Base-by-base conservation (phyloP, 2,329 filamentous ascomycete genomes). In the Claviceps pusilla region DNA sequence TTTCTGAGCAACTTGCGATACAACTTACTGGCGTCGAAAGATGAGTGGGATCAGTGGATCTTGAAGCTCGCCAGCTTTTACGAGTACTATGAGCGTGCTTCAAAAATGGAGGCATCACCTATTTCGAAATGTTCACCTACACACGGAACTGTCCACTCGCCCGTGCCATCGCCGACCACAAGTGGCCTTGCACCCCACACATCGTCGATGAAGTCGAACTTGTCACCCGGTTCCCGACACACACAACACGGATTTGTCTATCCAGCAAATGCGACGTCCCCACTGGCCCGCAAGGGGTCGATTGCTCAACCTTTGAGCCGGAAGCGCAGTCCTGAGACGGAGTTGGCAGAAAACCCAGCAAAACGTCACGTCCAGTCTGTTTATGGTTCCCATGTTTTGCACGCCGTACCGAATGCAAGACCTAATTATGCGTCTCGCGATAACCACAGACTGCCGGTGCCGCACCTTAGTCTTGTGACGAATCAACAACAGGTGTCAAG, bases 1-100 rank as follows among this genome's bases (percentile, higher is more conserved):
- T 98, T 98, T 63, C 75, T 98, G 58, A 96, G 91, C 74, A 97
- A 97, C 69, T 95, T 98, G 84, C 83, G 91, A 64, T 98, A 97
- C 70, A 89, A 88, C 62, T 75, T 98, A 7, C 83, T 91, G 65
- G 89, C 88, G 3, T 94, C 90, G 3, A 84, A 89, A 65, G 77
- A 82, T 53, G 81, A 95, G 66, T 98, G 93, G 93, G 77, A 82
- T 50, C 78, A 83, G 53, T 97, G 93, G 93, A 83, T 96, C 63
- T 73, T 76, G 57, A 89, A 89, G 67, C 75, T 97, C 54, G 79
- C 85, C 52, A 85, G 84, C 60, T 96, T 96, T 65, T 83, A 84
- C 59, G 82, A 84, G 52, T 96, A 89, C 70, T 89, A 89, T 70
- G 83, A 90, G 60, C 78, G 79, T 56, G 86, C 87, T 35, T 77